These are phyloP conservation scores for Penicillium taxi DNA, from an alignment of 495 filamentous ascomycete genomes.

Conservation along the genomic window DNA sequence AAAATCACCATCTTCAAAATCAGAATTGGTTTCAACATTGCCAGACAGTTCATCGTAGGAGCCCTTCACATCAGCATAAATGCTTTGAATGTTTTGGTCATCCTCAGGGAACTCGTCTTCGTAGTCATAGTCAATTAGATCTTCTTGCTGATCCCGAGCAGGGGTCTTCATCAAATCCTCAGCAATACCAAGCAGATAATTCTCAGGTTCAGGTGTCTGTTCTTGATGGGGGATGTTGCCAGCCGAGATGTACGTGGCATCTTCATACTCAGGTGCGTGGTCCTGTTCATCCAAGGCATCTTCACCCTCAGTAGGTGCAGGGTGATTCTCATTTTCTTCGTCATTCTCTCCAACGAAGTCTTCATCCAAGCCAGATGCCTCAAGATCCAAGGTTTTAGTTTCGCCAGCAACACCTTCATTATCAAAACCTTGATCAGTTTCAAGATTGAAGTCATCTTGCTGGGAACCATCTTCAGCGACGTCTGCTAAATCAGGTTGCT, in stretches of 20 bases:
- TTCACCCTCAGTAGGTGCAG: neutral
- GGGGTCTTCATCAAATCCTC: slow-evolving; percentile 27
- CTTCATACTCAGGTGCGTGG: slow-evolving; percentile 9
- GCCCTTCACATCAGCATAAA: too few relatives aligned
- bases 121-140: slow-evolving; percentile 20
- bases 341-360: too few relatives aligned
- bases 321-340: neutral
- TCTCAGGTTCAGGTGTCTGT: slow-evolving; percentile 16
- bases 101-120: slow-evolving; percentile 10
- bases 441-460: slow-evolving; percentile 8
- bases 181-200: slow-evolving; percentile 27
- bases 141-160: slow-evolving; percentile 8
- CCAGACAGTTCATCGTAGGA: neutral
- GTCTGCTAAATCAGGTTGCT: slow-evolving; percentile 8
- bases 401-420: slow-evolving; percentile 13
- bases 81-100: neutral
- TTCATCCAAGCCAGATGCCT: neutral
- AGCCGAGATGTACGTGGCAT: slow-evolving; percentile 12
- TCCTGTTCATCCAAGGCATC: slow-evolving; percentile 6
- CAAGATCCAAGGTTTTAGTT: too few relatives aligned
- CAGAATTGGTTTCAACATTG: neutral
- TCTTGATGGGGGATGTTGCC: slow-evolving; percentile 9
- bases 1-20: slow-evolving; percentile 9
- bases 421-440: slow-evolving; percentile 7
- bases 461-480: neutral